Conservation (phyloP, 192 early-diverging fungal genomes). For the Globomyces pollinis-pini region DNA sequence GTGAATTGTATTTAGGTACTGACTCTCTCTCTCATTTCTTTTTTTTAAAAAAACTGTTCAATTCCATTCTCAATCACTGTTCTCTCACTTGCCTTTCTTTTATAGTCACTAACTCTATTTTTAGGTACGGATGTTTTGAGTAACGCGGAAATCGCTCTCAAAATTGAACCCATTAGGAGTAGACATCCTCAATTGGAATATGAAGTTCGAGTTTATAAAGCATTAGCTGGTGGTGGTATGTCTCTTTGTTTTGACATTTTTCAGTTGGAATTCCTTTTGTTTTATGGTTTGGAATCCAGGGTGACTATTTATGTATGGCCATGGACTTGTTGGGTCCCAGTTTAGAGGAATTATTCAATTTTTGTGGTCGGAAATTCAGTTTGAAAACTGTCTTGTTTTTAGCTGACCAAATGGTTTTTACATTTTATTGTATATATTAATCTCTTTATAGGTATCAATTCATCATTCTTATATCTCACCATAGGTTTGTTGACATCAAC, state of each 20-base stretch:
- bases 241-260: not conserved
- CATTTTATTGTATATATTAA: too few species aligned
- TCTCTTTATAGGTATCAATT: too few species aligned
- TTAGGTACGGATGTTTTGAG: constrained; percentile 63
- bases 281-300: constrained; percentile 74
- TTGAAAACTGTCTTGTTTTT: constrained; percentile 81
- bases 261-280: constrained; percentile 79
- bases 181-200: constrained; percentile 87
- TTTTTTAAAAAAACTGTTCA: not conserved
- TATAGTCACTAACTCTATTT: too few species aligned
- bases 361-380: constrained; percentile 79
- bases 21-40: too few species aligned
- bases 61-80: too few species aligned
- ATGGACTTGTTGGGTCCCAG: constrained; percentile 89
- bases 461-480: not conserved
- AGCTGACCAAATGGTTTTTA: constrained; percentile 84
- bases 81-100: constrained; percentile 7
- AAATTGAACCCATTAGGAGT: constrained; percentile 78
- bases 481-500: not conserved
- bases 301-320: constrained; percentile 77
- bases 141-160: constrained; percentile 82
- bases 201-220: constrained; percentile 81
- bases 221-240: constrained; percentile 64
- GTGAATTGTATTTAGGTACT: constrained; percentile 91
- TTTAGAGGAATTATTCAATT: constrained; percentile 85